Evolutionary conservation across 139 green algal genomes (phyloP).

Genomic region (Picochlorum sp.): DNA sequence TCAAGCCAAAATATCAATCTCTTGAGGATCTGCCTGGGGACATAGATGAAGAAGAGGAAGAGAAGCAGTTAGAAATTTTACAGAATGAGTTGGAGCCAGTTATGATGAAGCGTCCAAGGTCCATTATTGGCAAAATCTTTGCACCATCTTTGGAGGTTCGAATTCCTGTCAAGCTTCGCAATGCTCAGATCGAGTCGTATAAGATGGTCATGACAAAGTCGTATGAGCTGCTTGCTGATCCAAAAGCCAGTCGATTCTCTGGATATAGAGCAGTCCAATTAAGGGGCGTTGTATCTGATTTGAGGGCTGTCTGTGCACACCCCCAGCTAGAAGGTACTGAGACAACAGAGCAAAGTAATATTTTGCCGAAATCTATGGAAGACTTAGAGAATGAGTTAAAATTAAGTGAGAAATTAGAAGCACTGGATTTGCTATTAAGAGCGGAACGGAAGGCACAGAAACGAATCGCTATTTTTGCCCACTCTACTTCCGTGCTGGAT

Average conservation of each 20-base stretch:
- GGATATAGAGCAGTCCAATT: constrained; percentile 32
- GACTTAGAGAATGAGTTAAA: background rate
- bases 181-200: constrained; percentile 40
- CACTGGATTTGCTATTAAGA: constrained; percentile 49
- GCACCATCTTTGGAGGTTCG: constrained; percentile 24
- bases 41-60: constrained; percentile 12
- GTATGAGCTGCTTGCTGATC: constrained; percentile 51
- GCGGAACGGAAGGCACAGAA: constrained; percentile 18
- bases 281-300: constrained; percentile 31
- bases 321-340: constrained; percentile 5
- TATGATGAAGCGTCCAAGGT: constrained; percentile 7
- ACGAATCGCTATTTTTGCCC: constrained; percentile 43
- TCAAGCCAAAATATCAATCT: constrained; percentile 20
- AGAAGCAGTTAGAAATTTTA: constrained; percentile 12
- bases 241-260: constrained; percentile 26
- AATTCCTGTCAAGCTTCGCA: constrained; percentile 33
- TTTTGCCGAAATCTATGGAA: background rate
- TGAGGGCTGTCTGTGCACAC: constrained; percentile 42
- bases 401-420: constrained; percentile 46
- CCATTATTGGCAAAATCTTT: constrained; percentile 6
- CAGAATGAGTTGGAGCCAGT: constrained; percentile 13
- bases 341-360: background rate
- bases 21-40: constrained; percentile 13
- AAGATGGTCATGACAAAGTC: constrained; percentile 31
- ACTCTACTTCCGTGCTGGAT: constrained; percentile 38